These are phyloP conservation scores for Millerozyma miso DNA, from an alignment of 805 yeast genomes.

Conservation along the genomic window DNA sequence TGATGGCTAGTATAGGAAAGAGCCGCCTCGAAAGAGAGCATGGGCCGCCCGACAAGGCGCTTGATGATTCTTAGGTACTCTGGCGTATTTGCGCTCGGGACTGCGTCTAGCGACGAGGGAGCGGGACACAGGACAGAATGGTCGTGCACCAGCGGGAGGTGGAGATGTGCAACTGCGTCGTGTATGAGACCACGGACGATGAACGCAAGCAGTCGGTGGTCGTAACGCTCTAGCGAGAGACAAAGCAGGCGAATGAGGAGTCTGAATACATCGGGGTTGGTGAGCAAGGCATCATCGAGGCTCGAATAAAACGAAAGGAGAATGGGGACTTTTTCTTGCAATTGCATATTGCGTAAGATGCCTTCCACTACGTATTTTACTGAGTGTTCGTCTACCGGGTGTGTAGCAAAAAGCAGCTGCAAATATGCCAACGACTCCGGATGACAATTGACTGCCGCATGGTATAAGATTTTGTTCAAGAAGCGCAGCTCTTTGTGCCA, in stretches of 20 bases:
- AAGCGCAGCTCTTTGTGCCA: conserved; percentile 30
- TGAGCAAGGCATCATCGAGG: not conserved
- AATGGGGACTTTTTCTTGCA: conserved; percentile 2
- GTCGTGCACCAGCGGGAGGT: conserved; percentile 9
- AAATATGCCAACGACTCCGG: conserved; percentile 2
- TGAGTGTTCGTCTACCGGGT: conserved; percentile 6
- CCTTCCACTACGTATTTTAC: conserved; percentile 17
- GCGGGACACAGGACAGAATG: not conserved
- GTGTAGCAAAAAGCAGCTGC: not conserved
- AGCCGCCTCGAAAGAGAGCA: conserved; percentile 13
- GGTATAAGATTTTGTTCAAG: conserved; percentile 24
- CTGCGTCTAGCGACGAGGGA: not conserved
- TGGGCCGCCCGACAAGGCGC: conserved; percentile 9
- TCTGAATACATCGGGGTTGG: conserved; percentile 5
- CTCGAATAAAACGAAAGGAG: conserved; percentile 4
- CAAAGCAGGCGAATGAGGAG: not conserved
- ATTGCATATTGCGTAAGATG: conserved; percentile 6
- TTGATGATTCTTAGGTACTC: conserved; percentile 16
- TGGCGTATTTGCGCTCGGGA: conserved; percentile 1
- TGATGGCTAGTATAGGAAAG: conserved; percentile 3
- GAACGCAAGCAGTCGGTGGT: conserved; percentile 2
- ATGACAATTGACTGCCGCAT: conserved; percentile 7
- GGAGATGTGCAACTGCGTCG: conserved; percentile 11
- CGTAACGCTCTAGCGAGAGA: not conserved
- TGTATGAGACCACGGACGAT: conserved; percentile 12